Percentiles rank a stretch among this genome's conserved stretches.
Conservation (phyloP, 2,329 filamentous ascomycete species). For the Periconia macrospinosa region DNA sequence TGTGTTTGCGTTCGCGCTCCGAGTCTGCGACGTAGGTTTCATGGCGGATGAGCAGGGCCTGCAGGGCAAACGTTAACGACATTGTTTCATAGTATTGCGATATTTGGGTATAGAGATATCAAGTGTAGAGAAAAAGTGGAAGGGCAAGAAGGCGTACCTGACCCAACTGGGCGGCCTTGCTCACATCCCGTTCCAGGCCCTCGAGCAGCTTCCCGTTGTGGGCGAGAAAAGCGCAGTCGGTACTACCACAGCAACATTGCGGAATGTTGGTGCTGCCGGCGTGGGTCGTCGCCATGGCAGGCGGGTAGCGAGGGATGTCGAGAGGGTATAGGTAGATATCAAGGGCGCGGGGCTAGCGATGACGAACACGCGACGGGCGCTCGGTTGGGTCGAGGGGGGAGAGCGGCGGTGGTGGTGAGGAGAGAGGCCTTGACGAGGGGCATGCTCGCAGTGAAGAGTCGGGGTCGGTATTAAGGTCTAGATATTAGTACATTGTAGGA, state of each 20-base stretch:
- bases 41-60: slow-evolving; percentile 90
- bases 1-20: slow-evolving; percentile 76
- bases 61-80: slow-evolving; percentile 69
- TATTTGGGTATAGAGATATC: slow-evolving; percentile 12
- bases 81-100: slow-evolving; percentile 23
- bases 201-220: slow-evolving; percentile 79
- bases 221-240: slow-evolving; percentile 76
- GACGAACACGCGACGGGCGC: background rate
- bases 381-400: background rate
- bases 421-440: background rate
- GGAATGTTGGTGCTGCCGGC: slow-evolving; percentile 34
- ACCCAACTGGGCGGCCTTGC: slow-evolving; percentile 81
- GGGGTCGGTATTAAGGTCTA: background rate
- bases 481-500: background rate
- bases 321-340: background rate
- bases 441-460: background rate
- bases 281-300: background rate
- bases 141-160: slow-evolving; percentile 68
- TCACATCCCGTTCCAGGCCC: slow-evolving; percentile 83
- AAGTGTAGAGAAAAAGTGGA: too few species aligned
- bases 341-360: background rate
- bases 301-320: background rate
- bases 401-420: too few species aligned
- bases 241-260: slow-evolving; percentile 81
- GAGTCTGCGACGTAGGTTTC: slow-evolving; percentile 93